phyloP scores from a whole-genome alignment of 2,329 filamentous ascomycete species.

The Aspergillus niger region DNA sequence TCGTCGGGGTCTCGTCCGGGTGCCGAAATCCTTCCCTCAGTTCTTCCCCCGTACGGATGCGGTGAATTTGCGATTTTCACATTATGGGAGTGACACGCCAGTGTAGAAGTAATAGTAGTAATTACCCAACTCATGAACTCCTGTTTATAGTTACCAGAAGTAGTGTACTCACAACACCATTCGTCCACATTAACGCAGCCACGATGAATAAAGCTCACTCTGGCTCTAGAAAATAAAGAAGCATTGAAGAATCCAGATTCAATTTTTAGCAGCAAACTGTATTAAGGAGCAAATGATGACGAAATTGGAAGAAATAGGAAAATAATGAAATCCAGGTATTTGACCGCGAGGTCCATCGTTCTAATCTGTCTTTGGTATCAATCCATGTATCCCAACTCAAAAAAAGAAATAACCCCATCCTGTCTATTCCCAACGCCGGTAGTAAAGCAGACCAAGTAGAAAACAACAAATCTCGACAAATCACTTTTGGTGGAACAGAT shows the following conservation, averaged over 20 bases:
- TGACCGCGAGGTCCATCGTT: conserved; percentile 43
- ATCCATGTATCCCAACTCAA: conserved; percentile 37
- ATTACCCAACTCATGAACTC: background rate
- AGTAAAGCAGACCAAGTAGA: conserved; percentile 22
- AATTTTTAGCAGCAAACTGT: background rate
- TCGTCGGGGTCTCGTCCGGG: conserved; percentile 10
- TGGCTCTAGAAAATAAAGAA: conserved; percentile 16
- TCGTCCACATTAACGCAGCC: conserved; percentile 23
- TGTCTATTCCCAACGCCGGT: conserved; percentile 44
- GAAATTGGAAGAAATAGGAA: conserved; percentile 25
- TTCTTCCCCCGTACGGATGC: conserved; percentile 5
- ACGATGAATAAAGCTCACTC: conserved; percentile 16
- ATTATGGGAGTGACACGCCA: conserved; percentile 7
- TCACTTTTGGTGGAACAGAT: conserved; percentile 29
- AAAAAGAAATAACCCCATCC: conserved; percentile 26
- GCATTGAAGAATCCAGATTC: conserved; percentile 3
- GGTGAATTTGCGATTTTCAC: background rate
- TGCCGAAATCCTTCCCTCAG: background rate
- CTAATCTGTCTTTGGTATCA: conserved; percentile 46
- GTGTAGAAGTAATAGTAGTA: conserved; percentile 14
- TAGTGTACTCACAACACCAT: conserved; percentile 21
- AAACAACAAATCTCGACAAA: conserved; percentile 18
- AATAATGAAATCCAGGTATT: conserved; percentile 20
- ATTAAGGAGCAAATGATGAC: conserved; percentile 4
- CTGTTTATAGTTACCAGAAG: background rate